Evolutionary conservation across 129 eudicot genomes (phyloP), one percentile per base, ranked within the genome.

Genomic region (Silybum marianum): DNA sequence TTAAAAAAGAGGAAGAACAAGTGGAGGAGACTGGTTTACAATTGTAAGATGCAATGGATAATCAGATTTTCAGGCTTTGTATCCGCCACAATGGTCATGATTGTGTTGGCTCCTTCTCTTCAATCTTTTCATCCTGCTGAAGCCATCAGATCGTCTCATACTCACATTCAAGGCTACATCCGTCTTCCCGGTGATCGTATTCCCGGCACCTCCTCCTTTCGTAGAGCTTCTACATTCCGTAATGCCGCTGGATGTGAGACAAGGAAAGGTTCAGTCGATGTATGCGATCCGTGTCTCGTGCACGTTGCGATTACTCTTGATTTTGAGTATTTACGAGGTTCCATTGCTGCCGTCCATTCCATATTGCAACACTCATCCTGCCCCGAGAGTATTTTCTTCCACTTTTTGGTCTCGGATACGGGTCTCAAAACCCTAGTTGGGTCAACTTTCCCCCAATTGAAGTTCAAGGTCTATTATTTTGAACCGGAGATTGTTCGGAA

Each of bases 71-170:
- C 97, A 23, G 88, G 97, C 13, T 90, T 90, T 75, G 46, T 93
- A 76, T 90, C 98, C 0, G 93, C 93, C 0, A 88, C 93, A 34
- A 86, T 95, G 90, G 84, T 84, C 48, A 85, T 95, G 90, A 83
- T 95, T 10, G 89, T 95, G 13, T 75, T 95, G 0, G 92, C 93
- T 11, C 97, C 99, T 12, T 92, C 97, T 2, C 81, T 91, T 0
- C 99, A 93, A 51, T 95, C 99, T 1, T 92, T 88, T 74, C 98
- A 93, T 1, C 99, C 99, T 3, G 99, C 98, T 3, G 98, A 95
- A 87, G 99, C 99, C 14, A 95, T 95, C 69, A 85, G 88, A 83
- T 95, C 95, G 7, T 85, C 91, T 67, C 51, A 63, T 40, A 6
- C 94, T 71, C 54, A 68, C 70, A 13, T 71, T 16, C 75, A 79